Evolutionary conservation across 208 protist genomes (phyloP), one percentile per base, ranked within the genome.

Genomic region (Trypanosoma melophagium): DNA sequence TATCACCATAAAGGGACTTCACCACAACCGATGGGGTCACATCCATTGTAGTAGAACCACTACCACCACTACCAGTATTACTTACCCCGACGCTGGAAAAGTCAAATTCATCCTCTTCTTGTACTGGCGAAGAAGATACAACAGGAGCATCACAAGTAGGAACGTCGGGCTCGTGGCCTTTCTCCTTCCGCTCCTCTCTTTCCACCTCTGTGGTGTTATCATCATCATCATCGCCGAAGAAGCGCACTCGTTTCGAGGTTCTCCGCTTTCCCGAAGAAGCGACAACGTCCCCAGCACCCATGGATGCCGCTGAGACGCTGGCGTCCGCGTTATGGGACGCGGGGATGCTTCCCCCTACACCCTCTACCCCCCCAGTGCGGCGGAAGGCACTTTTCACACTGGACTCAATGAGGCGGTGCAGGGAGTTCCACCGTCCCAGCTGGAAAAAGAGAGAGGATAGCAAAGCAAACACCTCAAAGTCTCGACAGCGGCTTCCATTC

Each of bases 361-460:
- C 16, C 21, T 40, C 19, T 25, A 25, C 57, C 1, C 10, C 19
- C 21, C 3, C 0, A 52, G 1, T 61, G 19, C 71, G 60, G 19
- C 77, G 77, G 74, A 95, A 95, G n/a, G 84, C 75, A 61, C 82
- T 77, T 65, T 83, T 77, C 21, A 96, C 50, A 73, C 90, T 96
- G 40, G 77, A 89, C 50, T 79, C 80, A 66, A 96, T 90, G 21
- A 96, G 71, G 38, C 83, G 70, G 62, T 96, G 76, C 24, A 96
- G 77, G 5, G 90, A 84, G 13, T 73, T 74, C 88, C 90, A 96
- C 62, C 88, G 84, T 2, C 88, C 91, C 2, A 93, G 76, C 68
- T 96, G 91, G 62, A 96, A 96, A 69, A 91, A 96, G 25, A 96
- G 62, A 5, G 84, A 87, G n/a, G 91, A 80, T 17, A 96, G 74